These are phyloP conservation scores for Yueomyces sinensis DNA, from an alignment of 805 yeast species.

Conservation along the genomic window DNA sequence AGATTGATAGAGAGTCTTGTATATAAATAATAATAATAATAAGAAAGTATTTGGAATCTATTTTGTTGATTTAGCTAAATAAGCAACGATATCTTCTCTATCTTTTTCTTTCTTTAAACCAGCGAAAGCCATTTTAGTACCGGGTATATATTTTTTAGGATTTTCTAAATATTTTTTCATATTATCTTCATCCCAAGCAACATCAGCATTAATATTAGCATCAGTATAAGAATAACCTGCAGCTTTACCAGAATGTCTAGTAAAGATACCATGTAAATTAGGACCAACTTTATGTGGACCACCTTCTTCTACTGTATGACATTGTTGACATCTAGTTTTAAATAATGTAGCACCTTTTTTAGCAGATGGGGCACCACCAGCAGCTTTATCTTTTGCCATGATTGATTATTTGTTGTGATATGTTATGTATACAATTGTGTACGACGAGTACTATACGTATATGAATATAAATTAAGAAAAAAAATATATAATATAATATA, in stretches of 20 bases:
- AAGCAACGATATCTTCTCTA: conserved; percentile 91
- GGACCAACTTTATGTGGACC: conserved; percentile 99
- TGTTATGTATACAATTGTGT: neutral
- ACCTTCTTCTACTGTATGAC: conserved; percentile 93
- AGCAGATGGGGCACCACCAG: conserved; percentile 39
- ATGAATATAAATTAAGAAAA: no score
- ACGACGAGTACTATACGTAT: no score
- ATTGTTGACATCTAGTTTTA: conserved; percentile 98
- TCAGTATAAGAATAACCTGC: conserved; percentile 93
- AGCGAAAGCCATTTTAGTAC: conserved; percentile 99
- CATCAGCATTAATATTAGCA: conserved; percentile 95
- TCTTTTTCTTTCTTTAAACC: conserved; percentile 99
- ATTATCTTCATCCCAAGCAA: conserved; percentile 74
- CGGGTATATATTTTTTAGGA: conserved; percentile 99
- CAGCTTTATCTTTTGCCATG: conserved; percentile 3
- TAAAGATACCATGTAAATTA: conserved; percentile 88
- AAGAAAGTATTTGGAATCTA: no score
- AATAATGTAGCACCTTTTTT: conserved; percentile 96
- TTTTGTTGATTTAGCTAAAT: conserved; percentile 48
- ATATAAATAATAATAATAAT: no score
- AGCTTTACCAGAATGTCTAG: conserved; percentile 86
- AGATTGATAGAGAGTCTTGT: no score
- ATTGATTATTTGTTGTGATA: neutral
- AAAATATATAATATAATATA: no score
- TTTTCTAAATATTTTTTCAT: conserved; percentile 93